Conservation (phyloP, 2,329 filamentous ascomycete species). For the Neonectria ditissima region DNA sequence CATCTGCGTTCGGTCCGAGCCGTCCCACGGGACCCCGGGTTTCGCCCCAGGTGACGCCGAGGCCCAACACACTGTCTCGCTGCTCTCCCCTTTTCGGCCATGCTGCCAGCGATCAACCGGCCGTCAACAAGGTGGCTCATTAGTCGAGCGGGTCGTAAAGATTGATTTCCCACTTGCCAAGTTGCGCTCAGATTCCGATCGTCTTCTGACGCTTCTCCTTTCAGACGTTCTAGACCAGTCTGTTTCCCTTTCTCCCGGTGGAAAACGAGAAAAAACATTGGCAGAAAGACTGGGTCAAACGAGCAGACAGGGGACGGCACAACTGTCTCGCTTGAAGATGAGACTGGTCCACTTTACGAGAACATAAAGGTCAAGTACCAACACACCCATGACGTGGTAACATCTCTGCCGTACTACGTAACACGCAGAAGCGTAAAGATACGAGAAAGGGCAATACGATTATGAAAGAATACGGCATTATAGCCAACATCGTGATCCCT, state of each 20-base stretch:
- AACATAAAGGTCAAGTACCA: background rate
- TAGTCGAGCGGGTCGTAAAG: background rate
- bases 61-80: background rate
- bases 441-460: background rate
- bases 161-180: background rate
- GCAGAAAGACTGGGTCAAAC: constrained; percentile 1
- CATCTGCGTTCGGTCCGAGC: background rate
- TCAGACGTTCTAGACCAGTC: background rate
- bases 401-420: background rate
- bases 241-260: constrained; percentile 4
- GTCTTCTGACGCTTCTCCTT: background rate
- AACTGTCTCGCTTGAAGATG: background rate
- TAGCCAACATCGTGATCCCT: background rate
- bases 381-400: background rate
- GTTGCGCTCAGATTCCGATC: background rate
- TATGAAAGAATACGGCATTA: background rate
- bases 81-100: background rate
- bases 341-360: background rate
- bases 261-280: background rate
- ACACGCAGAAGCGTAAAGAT: background rate
- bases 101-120: background rate
- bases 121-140: background rate
- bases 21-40: background rate
- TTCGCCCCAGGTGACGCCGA: background rate
- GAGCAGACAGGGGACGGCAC: background rate